These are phyloP conservation scores for Boechera divaricarpa DNA, from an alignment of 345 rosid genomes.

Conservation along the genomic window DNA sequence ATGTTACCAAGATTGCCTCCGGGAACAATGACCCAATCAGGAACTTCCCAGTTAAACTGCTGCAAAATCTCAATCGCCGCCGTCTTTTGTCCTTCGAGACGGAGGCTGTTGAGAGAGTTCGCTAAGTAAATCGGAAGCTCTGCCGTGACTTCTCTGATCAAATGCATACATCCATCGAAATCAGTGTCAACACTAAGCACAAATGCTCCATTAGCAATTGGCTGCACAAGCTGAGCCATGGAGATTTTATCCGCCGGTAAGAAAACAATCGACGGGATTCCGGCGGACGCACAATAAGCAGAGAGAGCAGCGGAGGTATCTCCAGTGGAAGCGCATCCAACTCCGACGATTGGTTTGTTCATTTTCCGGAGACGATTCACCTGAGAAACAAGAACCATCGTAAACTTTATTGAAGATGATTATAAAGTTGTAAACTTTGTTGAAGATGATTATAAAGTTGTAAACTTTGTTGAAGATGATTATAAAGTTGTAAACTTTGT, in stretches of 20 bases:
- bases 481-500: too few species aligned
- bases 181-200: slow-evolving; percentile 81
- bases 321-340: slow-evolving; percentile 90
- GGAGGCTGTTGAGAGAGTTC: slow-evolving; percentile 74
- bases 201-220: slow-evolving; percentile 87
- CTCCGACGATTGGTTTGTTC: slow-evolving; percentile 74
- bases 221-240: slow-evolving; percentile 84
- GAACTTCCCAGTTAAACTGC: slow-evolving; percentile 91
- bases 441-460: slow-evolving; percentile 34
- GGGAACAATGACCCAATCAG: slow-evolving; percentile 88
- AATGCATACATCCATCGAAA: slow-evolving; percentile 87
- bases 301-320: slow-evolving; percentile 88
- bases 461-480: too few species aligned
- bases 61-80: slow-evolving; percentile 89
- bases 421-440: background rate
- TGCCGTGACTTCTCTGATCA: slow-evolving; percentile 75
- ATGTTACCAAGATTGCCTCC: slow-evolving; percentile 90
- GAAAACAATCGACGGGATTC: slow-evolving; percentile 87
- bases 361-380: slow-evolving; percentile 79
- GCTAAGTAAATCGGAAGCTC: slow-evolving; percentile 85
- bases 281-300: slow-evolving; percentile 83
- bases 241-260: slow-evolving; percentile 83
- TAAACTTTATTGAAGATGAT: background rate
- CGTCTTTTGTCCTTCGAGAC: slow-evolving; percentile 88
- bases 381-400: slow-evolving; percentile 77